Conservation (phyloP, 1,139 yeast genomes). For the Pneumocystis canis region DNA sequence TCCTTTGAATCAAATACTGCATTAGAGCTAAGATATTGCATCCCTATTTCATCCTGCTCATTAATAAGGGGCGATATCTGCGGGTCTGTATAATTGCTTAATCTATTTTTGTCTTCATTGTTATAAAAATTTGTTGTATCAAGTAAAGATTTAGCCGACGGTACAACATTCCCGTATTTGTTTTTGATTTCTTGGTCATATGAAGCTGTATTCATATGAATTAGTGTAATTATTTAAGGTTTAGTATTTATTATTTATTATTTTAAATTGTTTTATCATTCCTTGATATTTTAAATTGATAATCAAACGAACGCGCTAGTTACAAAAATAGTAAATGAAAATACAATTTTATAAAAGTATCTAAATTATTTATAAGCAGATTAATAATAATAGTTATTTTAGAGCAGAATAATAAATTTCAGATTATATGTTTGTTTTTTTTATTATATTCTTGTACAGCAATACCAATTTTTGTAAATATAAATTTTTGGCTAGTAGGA, state of each 20-base stretch:
- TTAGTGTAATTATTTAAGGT: neutral
- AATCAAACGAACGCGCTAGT: neutral
- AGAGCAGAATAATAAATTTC: neutral
- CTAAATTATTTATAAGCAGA: neutral
- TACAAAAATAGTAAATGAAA: neutral
- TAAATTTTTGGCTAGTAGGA: slow-evolving; percentile 42
- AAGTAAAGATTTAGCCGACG: slow-evolving; percentile 1
- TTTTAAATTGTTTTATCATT: neutral
- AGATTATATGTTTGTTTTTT: neutral
- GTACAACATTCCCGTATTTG: slow-evolving; percentile 5
- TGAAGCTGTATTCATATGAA: neutral
- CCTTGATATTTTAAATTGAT: neutral
- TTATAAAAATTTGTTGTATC: neutral
- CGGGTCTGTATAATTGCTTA: neutral
- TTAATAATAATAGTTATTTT: neutral
- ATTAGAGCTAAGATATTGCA: slow-evolving; percentile 5
- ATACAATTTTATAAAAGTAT: neutral
- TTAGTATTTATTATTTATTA: neutral
- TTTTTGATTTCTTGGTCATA: slow-evolving; percentile 3
- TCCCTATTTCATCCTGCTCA: slow-evolving; percentile 1
- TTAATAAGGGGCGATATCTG: neutral
- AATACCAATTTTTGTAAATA: slow-evolving; percentile 59
- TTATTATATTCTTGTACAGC: slow-evolving; percentile 34
- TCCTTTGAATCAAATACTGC: slow-evolving; percentile 8
- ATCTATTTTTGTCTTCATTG: neutral